A percentile compares a stretch with the other conserved stretches of the same genome.
phyloP scores from a whole-genome alignment of 2,329 filamentous ascomycete genomes.

The Lachnum nothofagi region DNA sequence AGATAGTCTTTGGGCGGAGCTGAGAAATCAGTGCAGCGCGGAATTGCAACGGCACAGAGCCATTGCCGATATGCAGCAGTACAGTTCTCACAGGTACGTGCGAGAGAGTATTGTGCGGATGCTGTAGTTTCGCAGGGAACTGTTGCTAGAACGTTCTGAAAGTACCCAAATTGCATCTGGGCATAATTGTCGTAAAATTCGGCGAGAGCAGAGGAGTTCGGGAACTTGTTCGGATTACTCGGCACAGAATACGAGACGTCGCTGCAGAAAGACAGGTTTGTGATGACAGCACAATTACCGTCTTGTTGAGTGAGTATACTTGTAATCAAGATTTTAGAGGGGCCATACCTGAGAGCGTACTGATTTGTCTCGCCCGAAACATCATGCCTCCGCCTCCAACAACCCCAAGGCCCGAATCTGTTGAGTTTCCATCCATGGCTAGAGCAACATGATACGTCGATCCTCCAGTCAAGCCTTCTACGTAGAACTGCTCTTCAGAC shows the following conservation, averaged over 20 bases:
- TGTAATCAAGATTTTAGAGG: not conserved
- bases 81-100: conserved; percentile 71
- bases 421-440: conserved; percentile 55
- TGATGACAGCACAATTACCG: conserved; percentile 79
- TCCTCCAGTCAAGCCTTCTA: conserved; percentile 67
- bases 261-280: conserved; percentile 81
- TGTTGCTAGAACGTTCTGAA: conserved; percentile 76
- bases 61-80: conserved; percentile 79
- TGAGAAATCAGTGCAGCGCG: conserved; percentile 81
- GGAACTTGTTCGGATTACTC: conserved; percentile 61
- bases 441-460: conserved; percentile 70
- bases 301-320: conserved; percentile 40
- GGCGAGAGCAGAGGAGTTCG: conserved; percentile 57
- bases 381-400: conserved; percentile 72
- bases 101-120: conserved; percentile 75
- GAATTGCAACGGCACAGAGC: conserved; percentile 90
- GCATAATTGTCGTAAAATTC: conserved; percentile 76
- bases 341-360: conserved; percentile 66
- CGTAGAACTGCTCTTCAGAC: conserved; percentile 84
- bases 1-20: conserved; percentile 41
- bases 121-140: conserved; percentile 74
- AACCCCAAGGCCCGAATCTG: conserved; percentile 47
- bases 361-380: conserved; percentile 66
- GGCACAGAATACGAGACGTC: conserved; percentile 89
- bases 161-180: conserved; percentile 63